Conservation (phyloP, 2,329 filamentous ascomycete genomes). For the Ilyonectria mors-panacis region DNA sequence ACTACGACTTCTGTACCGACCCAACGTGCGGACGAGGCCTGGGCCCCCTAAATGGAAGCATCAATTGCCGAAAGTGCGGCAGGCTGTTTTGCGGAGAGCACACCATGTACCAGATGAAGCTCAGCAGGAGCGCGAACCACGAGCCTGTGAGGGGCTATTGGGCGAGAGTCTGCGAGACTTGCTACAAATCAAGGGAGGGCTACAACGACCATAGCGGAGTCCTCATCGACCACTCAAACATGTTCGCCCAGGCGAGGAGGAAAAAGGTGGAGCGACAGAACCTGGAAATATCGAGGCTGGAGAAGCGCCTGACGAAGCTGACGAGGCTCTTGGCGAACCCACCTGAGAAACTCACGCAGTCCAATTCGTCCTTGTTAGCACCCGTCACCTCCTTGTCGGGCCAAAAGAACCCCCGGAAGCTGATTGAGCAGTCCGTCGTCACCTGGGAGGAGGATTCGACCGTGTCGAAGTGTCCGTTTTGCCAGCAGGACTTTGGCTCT, state of each 20-base stretch:
- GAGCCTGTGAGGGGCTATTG: constrained; percentile 92
- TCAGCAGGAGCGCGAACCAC: constrained; percentile 89
- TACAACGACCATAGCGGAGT: constrained; percentile 91
- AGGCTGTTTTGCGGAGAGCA: constrained; percentile 96
- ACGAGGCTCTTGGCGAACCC: constrained; percentile 86
- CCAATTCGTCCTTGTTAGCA: constrained; percentile 69
- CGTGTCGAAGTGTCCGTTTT: constrained; percentile 90
- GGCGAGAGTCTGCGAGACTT: constrained; percentile 98
- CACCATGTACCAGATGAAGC: constrained; percentile 99
- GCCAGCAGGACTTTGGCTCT: constrained; percentile 93
- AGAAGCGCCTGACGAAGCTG: constrained; percentile 92
- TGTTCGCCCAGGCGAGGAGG: constrained; percentile 79
- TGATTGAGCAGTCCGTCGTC: constrained; percentile 91
- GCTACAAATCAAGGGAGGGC: constrained; percentile 95
- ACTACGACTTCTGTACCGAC: constrained; percentile 87
- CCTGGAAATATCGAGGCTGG: constrained; percentile 88
- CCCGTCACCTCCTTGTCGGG: constrained; percentile 74
- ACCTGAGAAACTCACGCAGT: constrained; percentile 73
- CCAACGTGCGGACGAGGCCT: constrained; percentile 86
- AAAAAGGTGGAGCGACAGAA: constrained; percentile 87
- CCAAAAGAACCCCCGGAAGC: constrained; percentile 82
- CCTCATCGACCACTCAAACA: constrained; percentile 78
- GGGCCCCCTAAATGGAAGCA: constrained; percentile 83
- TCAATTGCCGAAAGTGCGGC: constrained; percentile 96
- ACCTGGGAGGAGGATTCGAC: constrained; percentile 93